Conservation (phyloP, 2,329 filamentous ascomycete genomes). For the Mycosphaerella arachidis region DNA sequence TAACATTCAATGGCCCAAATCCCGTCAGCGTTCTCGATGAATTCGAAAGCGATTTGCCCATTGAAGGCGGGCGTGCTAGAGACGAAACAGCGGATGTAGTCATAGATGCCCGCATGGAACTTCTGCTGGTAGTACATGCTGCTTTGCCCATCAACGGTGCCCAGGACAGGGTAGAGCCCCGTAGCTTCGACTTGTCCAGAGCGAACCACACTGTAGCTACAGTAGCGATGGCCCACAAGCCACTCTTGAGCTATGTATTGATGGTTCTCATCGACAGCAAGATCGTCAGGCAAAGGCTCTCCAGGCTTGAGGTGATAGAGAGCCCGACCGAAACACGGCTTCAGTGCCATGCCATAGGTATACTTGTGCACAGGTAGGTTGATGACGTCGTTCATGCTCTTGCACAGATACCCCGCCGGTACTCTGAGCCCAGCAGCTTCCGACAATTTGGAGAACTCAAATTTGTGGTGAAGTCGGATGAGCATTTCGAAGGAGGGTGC, state of each 20-base stretch:
- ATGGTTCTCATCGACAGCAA: constrained; percentile 16
- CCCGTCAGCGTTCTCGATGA: constrained; percentile 24
- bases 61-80: constrained; percentile 10
- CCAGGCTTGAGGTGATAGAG: constrained; percentile 16
- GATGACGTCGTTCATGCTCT: constrained; percentile 19
- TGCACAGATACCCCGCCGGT: constrained; percentile 26
- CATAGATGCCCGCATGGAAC: constrained; percentile 19
- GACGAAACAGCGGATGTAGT: constrained; percentile 25
- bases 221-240: constrained; percentile 29
- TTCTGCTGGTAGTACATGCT: constrained; percentile 28
- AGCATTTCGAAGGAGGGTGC: constrained; percentile 27
- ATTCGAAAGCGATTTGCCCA: constrained; percentile 30
- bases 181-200: constrained; percentile 26
- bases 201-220: constrained; percentile 29
- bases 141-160: constrained; percentile 30
- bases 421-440: constrained; percentile 22
- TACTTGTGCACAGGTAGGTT: constrained; percentile 19
- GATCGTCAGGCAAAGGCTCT: constrained; percentile 9
- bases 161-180: constrained; percentile 29
- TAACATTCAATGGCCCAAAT: constrained; percentile 32
- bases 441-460: constrained; percentile 27
- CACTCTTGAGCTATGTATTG: constrained; percentile 31
- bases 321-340: constrained; percentile 30
- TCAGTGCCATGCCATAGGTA: constrained; percentile 26
- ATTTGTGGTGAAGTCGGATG: constrained; percentile 32